A percentile compares a stretch with the other conserved stretches of the same genome.
phyloP scores from a whole-genome alignment of 441 rosid genomes.

The Adansonia grandidieri region DNA sequence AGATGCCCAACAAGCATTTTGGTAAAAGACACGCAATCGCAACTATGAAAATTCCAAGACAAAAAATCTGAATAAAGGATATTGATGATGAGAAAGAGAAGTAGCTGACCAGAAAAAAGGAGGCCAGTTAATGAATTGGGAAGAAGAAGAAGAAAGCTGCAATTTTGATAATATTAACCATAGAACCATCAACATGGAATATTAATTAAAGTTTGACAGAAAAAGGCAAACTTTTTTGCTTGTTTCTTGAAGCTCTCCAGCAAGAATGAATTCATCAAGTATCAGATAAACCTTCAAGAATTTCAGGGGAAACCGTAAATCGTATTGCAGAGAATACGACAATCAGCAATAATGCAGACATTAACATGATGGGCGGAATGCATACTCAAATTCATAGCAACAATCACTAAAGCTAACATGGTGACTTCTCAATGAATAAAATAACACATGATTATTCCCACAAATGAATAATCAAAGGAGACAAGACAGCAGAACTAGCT shows the following conservation, averaged over 20 bases:
- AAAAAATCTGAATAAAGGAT: neutral
- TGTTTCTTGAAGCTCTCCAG: conserved; percentile 99
- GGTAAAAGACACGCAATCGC: neutral
- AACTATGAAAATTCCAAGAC: neutral
- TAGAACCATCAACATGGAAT: neutral
- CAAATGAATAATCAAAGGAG: conserved; percentile 9
- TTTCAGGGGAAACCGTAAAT: conserved; percentile 10
- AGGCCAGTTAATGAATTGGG: neutral
- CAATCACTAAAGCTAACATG: neutral
- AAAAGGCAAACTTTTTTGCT: conserved; percentile 75
- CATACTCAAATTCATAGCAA: neutral
- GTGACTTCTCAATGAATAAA: neutral
- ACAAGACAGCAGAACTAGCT: neutral
- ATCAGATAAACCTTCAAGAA: conserved; percentile 77
- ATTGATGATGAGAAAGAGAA: neutral
- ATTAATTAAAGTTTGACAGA: neutral
- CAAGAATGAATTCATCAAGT: conserved; percentile 97
- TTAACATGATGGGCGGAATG: neutral
- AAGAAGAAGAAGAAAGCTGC: neutral
- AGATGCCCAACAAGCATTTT: neutral
- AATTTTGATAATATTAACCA: neutral
- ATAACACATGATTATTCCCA: neutral
- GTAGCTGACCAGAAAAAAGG: neutral
- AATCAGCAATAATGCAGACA: neutral
- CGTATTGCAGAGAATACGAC: neutral